Evolutionary conservation across 225 moss, liverwort and hornwort genomes (phyloP).

Genomic region (Asterella californica): DNA sequence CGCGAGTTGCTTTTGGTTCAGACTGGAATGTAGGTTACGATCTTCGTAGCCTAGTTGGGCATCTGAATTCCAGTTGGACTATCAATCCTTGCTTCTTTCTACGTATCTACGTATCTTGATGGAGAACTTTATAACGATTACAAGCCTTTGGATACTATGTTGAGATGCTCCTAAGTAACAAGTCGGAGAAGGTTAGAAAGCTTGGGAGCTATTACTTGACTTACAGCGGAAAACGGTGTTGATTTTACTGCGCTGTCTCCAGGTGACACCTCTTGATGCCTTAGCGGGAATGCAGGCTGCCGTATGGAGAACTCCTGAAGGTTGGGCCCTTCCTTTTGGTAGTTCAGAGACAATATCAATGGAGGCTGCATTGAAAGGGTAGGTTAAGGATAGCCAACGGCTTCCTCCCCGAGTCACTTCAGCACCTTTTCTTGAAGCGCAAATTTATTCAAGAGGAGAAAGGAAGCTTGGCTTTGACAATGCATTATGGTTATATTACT

Average conservation of each 20-base stretch:
- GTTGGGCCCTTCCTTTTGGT: constrained; percentile 55
- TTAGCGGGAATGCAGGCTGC: constrained; percentile 74
- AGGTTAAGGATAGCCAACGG: constrained; percentile 5
- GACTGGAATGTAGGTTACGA: constrained; percentile 71
- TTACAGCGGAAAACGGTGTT: background rate
- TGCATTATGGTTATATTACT: background rate
- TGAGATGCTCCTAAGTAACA: background rate
- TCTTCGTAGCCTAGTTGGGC: background rate
- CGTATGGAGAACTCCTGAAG: constrained; percentile 62
- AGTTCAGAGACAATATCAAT: constrained; percentile 61
- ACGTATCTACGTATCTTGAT: background rate
- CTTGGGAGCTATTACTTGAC: background rate
- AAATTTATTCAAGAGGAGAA: background rate
- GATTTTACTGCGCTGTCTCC: constrained; percentile 9
- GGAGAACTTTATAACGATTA: background rate
- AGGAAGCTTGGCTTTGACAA: background rate
- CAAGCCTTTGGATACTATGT: too few species aligned
- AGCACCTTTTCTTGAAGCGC: background rate
- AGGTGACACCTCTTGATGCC: constrained; percentile 74
- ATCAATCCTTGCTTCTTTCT: background rate
- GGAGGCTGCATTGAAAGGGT: constrained; percentile 72
- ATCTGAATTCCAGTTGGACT: background rate
- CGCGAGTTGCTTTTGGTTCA: constrained; percentile 76
- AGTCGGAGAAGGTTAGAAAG: background rate
- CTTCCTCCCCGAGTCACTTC: too few species aligned